phyloP scores from a whole-genome alignment of 148 eudicot genomes.

The Hydrangea macrophylla region DNA sequence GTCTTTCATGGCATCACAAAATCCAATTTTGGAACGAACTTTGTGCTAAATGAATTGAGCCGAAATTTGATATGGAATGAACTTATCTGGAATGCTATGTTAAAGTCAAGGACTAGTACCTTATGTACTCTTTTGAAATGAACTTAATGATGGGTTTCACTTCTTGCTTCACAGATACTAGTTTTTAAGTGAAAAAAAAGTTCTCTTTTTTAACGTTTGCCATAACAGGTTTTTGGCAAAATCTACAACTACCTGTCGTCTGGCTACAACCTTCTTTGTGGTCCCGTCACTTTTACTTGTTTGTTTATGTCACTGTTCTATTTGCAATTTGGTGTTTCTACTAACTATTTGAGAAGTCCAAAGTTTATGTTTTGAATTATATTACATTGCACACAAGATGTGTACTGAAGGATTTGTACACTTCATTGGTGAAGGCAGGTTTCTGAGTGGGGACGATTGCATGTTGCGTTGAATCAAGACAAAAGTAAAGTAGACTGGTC shows the following conservation, averaged over 20 bases:
- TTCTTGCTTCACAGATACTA: not conserved
- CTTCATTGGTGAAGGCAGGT: slow-evolving; percentile 51
- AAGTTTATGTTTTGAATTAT: not conserved
- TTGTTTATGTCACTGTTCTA: no score
- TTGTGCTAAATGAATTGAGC: no score
- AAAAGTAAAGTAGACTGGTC: slow-evolving; percentile 42
- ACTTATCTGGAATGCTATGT: not conserved
- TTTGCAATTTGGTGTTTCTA: not conserved
- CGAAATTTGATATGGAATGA: not conserved
- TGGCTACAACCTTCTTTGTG: not conserved
- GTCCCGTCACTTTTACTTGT: no score
- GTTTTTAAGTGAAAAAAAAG: not conserved
- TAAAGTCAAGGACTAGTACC: not conserved
- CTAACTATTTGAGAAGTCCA: not conserved
- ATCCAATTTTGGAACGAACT: no score
- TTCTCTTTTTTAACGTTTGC: not conserved
- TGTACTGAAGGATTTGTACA: not conserved
- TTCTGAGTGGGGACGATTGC: slow-evolving; percentile 64
- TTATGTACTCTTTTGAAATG: not conserved
- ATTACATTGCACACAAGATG: not conserved
- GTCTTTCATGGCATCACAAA: no score
- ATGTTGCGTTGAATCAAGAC: slow-evolving; percentile 40
- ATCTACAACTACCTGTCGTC: no score
- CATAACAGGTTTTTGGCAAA: not conserved
- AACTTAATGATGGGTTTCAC: not conserved